These are phyloP conservation scores for Pseudopyrenochaeta lycopersici DNA, from an alignment of 2,329 filamentous ascomycete genomes.

Conservation along the genomic window DNA sequence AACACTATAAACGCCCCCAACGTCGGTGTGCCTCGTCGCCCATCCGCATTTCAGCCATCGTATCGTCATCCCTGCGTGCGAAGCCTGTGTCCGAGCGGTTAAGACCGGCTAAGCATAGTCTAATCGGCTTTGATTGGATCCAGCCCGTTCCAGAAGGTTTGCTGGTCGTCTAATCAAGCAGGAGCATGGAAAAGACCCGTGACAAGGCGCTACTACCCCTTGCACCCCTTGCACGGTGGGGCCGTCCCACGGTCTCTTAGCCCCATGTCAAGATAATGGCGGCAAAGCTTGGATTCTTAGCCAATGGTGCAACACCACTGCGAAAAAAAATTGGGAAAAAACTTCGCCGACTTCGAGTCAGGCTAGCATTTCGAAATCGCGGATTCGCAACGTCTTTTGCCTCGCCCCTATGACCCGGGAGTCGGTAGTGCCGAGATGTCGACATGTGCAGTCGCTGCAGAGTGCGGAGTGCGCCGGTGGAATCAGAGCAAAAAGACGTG, in stretches of 20 bases:
- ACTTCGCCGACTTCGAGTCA: background rate
- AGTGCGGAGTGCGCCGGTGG: background rate
- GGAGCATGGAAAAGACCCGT: background rate
- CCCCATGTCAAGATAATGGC: constrained; percentile 10
- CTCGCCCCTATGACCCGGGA: background rate
- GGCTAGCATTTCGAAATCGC: background rate
- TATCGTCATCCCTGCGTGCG: background rate
- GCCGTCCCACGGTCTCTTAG: background rate
- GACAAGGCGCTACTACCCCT: background rate
- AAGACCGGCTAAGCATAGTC: background rate
- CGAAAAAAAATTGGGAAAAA: background rate
- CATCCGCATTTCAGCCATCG: background rate
- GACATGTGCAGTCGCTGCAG: constrained; percentile 1
- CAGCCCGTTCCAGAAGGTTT: constrained; percentile 1
- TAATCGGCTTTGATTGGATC: background rate
- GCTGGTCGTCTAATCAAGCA: background rate
- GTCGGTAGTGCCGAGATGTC: background rate
- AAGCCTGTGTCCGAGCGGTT: background rate
- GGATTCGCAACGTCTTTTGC: background rate
- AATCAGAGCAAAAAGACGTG: background rate
- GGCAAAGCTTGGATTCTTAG: constrained; percentile 12
- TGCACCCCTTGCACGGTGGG: background rate
- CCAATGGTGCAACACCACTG: constrained; percentile 6
- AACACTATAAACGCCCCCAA: constrained; percentile 8
- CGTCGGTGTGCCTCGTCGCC: constrained; percentile 2